Evolutionary conservation across 2,329 filamentous ascomycete genomes (phyloP), one percentile per base, ranked within the genome.

Genomic region (Clarireedia homoeocarpa): DNA sequence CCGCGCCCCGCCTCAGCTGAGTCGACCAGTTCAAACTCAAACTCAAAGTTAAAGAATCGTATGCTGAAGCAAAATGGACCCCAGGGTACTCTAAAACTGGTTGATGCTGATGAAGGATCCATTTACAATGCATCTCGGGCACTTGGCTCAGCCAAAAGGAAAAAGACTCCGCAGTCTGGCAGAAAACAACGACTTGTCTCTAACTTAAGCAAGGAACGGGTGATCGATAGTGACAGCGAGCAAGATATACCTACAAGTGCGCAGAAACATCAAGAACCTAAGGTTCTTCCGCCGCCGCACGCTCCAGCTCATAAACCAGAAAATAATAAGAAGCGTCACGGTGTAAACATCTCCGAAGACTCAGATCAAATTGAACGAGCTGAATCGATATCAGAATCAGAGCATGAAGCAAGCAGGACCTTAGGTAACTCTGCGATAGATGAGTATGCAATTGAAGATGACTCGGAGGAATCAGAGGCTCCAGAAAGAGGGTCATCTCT

Each of bases 141-240:
- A 23, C 39, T 26, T 48, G 6, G 44, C 15, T 48, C 48, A 12
- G 12, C 12, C 27, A 40, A 49, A 38, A 48, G 48, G 30, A 14
- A 23, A 39, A 48, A 44, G 40, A 44, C 17, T 44, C 17, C 40
- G 17, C 20, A 23, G 17, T 23, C 23, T 17, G n/a, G n/a, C 17
- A 44, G 17, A 9, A 23, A 23, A 44, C 7, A 17, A 23, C 12
- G 23, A 10, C 1, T 44, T 1, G 17, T 44, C n/a, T 20, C 36
- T 27, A 30, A n/a, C 26, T 30, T 56, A 44, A 58, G 56, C 42
- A 49, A 51, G 30, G 48, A 56, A 52, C 47, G n/a, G 4, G 44
- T 56, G 10, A 26, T 39, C 20, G 53, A 56, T 27, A 52, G 53
- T 14, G 56, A 58, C 5, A 26, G 15, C 15, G 56, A 58, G 20